Percentiles rank a stretch among this genome's conserved stretches.
Conservation (phyloP, 768 basidiomycete species). For the Hebeloma cylindrosporum region DNA sequence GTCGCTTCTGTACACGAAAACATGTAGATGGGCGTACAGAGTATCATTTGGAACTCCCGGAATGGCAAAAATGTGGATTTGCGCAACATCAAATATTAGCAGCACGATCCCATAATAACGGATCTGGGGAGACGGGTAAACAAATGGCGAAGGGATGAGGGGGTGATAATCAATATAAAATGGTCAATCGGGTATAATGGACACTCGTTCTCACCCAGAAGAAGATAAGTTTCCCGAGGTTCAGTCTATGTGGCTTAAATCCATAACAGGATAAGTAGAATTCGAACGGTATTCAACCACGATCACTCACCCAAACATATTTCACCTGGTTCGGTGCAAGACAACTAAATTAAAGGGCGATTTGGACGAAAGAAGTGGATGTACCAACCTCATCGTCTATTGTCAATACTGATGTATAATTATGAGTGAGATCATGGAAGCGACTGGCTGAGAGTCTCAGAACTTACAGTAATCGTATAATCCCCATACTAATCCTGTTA, state of each 20-base stretch:
- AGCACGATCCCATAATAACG: slow-evolving; percentile 46
- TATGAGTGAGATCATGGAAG: not conserved
- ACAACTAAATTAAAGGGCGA: not conserved
- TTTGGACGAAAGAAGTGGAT: not conserved
- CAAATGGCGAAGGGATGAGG: too few relatives aligned
- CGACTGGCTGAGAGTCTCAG: not conserved
- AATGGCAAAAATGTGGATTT: slow-evolving; percentile 43
- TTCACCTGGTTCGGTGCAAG: slow-evolving; percentile 32
- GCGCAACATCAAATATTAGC: slow-evolving; percentile 41
- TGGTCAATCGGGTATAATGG: not conserved
- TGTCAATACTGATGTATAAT: slow-evolving; percentile 23
- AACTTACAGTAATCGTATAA: slow-evolving; percentile 25
- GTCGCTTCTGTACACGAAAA: too few relatives aligned
- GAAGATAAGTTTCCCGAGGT: slow-evolving; percentile 37
- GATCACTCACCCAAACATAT: slow-evolving; percentile 38
- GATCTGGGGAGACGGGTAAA: slow-evolving; percentile 34
- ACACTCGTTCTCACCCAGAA: slow-evolving; percentile 34
- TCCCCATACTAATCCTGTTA: slow-evolving; percentile 21
- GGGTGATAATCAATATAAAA: too few relatives aligned
- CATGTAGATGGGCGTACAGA: slow-evolving; percentile 38
- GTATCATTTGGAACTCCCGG: slow-evolving; percentile 37
- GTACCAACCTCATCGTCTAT: slow-evolving; percentile 27
- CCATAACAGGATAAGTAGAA: not conserved
- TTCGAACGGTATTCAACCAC: not conserved
- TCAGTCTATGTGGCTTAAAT: slow-evolving; percentile 36